A percentile compares a stretch with the other conserved stretches of the same genome.
phyloP scores from a whole-genome alignment of 352 stramenopile genomes.

The Pythium phragmitis region DNA sequence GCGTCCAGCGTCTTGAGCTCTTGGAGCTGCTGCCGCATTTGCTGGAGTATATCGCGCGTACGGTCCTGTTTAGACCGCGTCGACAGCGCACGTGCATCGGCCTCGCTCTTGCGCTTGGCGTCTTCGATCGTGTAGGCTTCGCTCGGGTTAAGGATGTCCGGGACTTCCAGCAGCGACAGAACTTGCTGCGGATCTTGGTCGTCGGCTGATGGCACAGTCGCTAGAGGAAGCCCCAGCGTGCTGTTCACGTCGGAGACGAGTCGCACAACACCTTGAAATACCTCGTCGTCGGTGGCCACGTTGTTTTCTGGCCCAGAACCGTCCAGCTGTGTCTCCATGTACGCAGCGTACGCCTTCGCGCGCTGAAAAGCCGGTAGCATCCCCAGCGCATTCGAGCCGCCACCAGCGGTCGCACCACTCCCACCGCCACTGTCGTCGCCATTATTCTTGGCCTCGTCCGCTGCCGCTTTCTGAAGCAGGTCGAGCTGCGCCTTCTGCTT shows the following conservation, averaged over 20 bases:
- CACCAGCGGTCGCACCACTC: background rate
- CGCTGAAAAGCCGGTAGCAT: conserved; percentile 64
- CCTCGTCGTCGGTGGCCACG: conserved; percentile 47
- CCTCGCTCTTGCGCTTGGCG: conserved; percentile 89
- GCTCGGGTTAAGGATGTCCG: conserved; percentile 67
- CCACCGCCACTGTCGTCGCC: conserved; percentile 35
- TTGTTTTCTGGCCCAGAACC: conserved; percentile 5
- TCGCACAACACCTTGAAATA: conserved; percentile 50
- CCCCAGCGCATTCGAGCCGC: conserved; percentile 42
- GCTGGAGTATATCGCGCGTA: conserved; percentile 72
- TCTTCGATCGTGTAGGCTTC: conserved; percentile 93
- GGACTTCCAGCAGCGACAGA: conserved; percentile 41
- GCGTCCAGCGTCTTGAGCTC: conserved; percentile 61
- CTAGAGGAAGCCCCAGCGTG: conserved; percentile 33
- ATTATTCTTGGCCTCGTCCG: conserved; percentile 45
- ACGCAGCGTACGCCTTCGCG: conserved; percentile 68
- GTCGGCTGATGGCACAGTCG: conserved; percentile 10
- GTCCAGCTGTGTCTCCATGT: conserved; percentile 53
- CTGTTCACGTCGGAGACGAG: conserved; percentile 40
- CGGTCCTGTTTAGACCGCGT: conserved; percentile 87
- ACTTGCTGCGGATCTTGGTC: conserved; percentile 23
- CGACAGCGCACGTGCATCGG: conserved; percentile 59
- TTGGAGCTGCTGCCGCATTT: conserved; percentile 82
- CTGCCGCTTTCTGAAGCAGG: conserved; percentile 43
- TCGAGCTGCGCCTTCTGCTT: conserved; percentile 51